phyloP scores from a whole-genome alignment of 768 basidiomycete species.

The Lactifluus echinatus region DNA sequence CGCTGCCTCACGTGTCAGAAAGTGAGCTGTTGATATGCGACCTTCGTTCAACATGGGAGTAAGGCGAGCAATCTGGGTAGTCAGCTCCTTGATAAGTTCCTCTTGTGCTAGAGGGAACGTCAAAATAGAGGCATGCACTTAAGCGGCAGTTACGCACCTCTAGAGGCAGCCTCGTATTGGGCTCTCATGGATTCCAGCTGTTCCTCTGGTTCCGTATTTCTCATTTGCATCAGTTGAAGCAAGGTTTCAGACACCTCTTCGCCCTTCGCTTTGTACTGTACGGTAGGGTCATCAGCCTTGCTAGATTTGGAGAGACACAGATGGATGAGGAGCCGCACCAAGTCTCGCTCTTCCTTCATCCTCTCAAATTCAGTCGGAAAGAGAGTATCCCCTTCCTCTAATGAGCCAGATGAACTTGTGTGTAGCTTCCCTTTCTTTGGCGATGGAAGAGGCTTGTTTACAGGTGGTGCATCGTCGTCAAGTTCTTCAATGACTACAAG shows the following conservation, averaged over 20 bases:
- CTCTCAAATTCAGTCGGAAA: conserved; percentile 17
- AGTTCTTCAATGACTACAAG: conserved; percentile 9
- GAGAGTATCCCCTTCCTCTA: not conserved
- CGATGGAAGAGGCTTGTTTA: conserved; percentile 10
- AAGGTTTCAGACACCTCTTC: conserved; percentile 42
- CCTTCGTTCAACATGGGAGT: conserved; percentile 46
- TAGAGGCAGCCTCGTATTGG: conserved; percentile 43
- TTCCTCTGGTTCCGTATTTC: conserved; percentile 59
- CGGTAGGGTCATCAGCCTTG: not conserved
- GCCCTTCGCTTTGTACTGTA: conserved; percentile 20
- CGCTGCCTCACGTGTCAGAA: conserved; percentile 66
- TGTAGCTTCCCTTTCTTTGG: conserved; percentile 9
- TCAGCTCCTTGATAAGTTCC: conserved; percentile 44
- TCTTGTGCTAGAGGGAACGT: conserved; percentile 44
- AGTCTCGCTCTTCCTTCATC: conserved; percentile 23
- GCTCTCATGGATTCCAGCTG: conserved; percentile 38
- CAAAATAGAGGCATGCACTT: not conserved
- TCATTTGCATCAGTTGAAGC: conserved; percentile 48
- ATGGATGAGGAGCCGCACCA: conserved; percentile 16
- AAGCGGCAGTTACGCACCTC: conserved; percentile 34
- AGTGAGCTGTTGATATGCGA: conserved; percentile 46
- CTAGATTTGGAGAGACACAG: not conserved
- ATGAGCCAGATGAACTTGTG: not conserved
- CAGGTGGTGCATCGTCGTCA: conserved; percentile 14
- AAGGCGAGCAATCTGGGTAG: conserved; percentile 42